Evolutionary conservation across 306 rosid species (phyloP).

Genomic region (Prunus mira): DNA sequence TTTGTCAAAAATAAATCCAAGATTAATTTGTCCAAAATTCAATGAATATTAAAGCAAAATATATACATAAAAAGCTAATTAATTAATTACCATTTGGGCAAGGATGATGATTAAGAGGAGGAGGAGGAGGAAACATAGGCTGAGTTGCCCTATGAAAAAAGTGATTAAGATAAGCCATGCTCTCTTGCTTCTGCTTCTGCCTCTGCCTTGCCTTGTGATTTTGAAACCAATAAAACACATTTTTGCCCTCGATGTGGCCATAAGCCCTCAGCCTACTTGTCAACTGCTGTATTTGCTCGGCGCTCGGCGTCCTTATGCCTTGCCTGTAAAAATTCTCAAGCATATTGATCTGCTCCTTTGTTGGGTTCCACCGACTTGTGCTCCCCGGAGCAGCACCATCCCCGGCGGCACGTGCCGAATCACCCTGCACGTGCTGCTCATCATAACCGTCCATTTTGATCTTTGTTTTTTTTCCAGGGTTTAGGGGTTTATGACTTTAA

Average conservation of each 20-base stretch:
- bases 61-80: not conserved
- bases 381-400: conserved; percentile 19
- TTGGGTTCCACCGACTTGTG: conserved; percentile 77
- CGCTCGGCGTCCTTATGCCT: conserved; percentile 80
- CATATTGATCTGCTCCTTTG: conserved; percentile 75
- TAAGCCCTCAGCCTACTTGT: conserved; percentile 55
- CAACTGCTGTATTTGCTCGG: conserved; percentile 74
- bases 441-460: conserved; percentile 24
- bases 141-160: conserved; percentile 31
- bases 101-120: conserved; percentile 19
- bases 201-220: conserved; percentile 90
- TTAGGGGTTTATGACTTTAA: not conserved
- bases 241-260: conserved; percentile 93
- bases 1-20: too few relatives aligned
- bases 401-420: not conserved
- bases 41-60: not conserved
- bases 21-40: not conserved
- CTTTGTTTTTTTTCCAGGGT: not conserved
- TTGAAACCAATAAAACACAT: conserved; percentile 97
- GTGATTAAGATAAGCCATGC: conserved; percentile 49
- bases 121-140: conserved; percentile 29
- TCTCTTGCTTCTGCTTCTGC: conserved; percentile 89
- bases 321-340: conserved; percentile 75
- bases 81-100: conserved; percentile 44
- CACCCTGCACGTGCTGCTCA: not conserved